Evolutionary conservation across 192 early-diverging fungal species (phyloP).

Genomic region (Umbelopsis ramanniana): DNA sequence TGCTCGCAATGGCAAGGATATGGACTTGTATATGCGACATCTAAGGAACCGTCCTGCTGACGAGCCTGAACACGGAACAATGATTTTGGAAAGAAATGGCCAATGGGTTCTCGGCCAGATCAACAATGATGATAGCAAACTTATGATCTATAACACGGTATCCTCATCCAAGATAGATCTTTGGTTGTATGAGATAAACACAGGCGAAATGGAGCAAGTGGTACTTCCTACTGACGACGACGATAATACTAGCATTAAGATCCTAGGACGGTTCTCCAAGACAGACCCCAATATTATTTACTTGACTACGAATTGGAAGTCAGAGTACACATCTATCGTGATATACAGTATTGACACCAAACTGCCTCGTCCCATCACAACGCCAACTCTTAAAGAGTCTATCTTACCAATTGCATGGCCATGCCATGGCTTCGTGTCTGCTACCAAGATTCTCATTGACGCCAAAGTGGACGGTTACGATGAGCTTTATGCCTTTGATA

Average conservation of each 20-base stretch:
- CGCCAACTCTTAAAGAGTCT: background rate
- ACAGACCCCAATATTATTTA: constrained; percentile 8
- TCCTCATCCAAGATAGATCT: background rate
- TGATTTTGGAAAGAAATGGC: background rate
- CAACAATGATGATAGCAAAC: constrained; percentile 8
- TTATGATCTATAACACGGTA: background rate
- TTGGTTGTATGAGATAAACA: background rate
- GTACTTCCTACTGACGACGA: background rate
- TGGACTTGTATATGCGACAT: constrained; percentile 5
- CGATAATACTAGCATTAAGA: background rate
- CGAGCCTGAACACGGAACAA: background rate
- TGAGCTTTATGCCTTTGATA: constrained; percentile 6
- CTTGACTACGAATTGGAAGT: constrained; percentile 10
- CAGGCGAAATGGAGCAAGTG: background rate
- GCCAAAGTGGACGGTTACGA: constrained; percentile 12
- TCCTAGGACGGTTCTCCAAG: constrained; percentile 1
- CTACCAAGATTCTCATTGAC: background rate
- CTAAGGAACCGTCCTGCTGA: background rate
- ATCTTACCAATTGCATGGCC: background rate
- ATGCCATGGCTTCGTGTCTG: background rate
- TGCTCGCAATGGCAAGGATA: constrained; percentile 19
- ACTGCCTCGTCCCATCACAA: background rate
- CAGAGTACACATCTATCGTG: constrained; percentile 1
- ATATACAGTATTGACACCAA: background rate
- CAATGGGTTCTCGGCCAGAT: background rate